These are phyloP conservation scores for Botryotinia narcissicola DNA, from an alignment of 2,329 filamentous ascomycete genomes.

Conservation along the genomic window DNA sequence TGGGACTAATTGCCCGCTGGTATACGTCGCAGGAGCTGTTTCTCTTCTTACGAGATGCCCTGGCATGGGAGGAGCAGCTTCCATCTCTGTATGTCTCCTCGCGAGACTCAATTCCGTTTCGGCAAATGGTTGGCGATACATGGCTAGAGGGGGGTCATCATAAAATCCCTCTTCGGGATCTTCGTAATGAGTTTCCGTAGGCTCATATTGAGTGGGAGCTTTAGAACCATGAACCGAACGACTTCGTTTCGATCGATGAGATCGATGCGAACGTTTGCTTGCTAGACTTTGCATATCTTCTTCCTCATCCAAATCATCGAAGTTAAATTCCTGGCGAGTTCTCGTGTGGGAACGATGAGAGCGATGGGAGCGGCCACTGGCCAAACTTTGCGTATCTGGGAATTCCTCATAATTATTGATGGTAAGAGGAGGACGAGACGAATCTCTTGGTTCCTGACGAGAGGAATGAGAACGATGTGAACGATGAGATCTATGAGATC, in stretches of 20 bases:
- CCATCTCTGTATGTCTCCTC: constrained; percentile 33
- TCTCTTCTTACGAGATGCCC: constrained; percentile 10
- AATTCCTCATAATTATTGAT: constrained; percentile 14
- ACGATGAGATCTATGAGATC: constrained; percentile 29
- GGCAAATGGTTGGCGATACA: constrained; percentile 30
- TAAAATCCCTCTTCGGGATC: constrained; percentile 7
- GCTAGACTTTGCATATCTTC: constrained; percentile 18
- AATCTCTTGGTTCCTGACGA: constrained; percentile 10
- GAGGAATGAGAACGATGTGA: constrained; percentile 30
- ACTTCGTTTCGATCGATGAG: constrained; percentile 19
- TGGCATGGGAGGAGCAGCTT: constrained; percentile 2
- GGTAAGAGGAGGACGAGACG: constrained; percentile 21
- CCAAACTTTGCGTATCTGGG: constrained; percentile 12
- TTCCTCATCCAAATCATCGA: constrained; percentile 11
- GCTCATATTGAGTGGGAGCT: constrained; percentile 22
- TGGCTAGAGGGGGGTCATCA: constrained; percentile 3
- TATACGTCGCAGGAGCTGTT: constrained; percentile 8
- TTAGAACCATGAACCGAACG: constrained; percentile 11
- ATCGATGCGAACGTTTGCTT: constrained; percentile 23
- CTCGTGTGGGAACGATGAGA: constrained; percentile 15
- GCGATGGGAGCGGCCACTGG: constrained; percentile 23
- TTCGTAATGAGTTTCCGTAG: constrained; percentile 24
- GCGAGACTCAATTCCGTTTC: constrained; percentile 22
- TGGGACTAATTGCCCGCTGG: constrained; percentile 18
- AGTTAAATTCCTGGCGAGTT: constrained; percentile 7